Evolutionary conservation across 208 protist species (phyloP).

Genomic region (Wallacemonas sp.): DNA sequence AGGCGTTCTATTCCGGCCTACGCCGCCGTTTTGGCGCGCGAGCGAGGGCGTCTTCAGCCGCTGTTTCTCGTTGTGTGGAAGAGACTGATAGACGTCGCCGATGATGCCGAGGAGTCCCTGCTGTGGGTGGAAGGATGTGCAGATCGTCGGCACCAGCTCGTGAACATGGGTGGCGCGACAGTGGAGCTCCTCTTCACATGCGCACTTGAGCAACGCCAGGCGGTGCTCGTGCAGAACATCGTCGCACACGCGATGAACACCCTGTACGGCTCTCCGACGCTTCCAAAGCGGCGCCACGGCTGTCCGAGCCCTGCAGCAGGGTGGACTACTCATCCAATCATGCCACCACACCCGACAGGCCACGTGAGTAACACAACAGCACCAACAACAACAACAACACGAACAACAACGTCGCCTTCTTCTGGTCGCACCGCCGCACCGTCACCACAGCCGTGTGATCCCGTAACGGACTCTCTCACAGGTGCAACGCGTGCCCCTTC

Average conservation of each 20-base stretch:
- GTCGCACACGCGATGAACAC: conserved; percentile 59
- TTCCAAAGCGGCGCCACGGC: neutral
- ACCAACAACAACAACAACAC: no score
- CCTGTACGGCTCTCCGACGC: conserved; percentile 18
- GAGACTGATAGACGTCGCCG: conserved; percentile 31
- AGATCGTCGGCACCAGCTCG: conserved; percentile 19
- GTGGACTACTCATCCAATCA: neutral
- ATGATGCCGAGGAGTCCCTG: conserved; percentile 22
- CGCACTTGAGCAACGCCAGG: conserved; percentile 38
- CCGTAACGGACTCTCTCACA: neutral
- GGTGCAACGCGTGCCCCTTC: no score
- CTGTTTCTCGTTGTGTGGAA: conserved; percentile 60
- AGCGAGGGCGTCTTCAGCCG: conserved; percentile 29
- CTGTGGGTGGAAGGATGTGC: conserved; percentile 13
- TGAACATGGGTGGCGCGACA: conserved; percentile 57
- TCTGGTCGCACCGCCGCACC: no score
- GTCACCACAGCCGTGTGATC: no score
- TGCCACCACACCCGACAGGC: no score
- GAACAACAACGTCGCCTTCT: no score
- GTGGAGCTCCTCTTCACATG: conserved; percentile 59
- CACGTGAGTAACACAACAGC: neutral
- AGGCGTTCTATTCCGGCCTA: conserved; percentile 22
- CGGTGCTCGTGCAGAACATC: conserved; percentile 47
- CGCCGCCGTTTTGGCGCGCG: conserved; percentile 29
- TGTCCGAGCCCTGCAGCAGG: neutral